A percentile compares a stretch with the other conserved stretches of the same genome.
phyloP scores from a whole-genome alignment of 2,329 filamentous ascomycete genomes.

The Pseudocercospora pini-densiflorae region DNA sequence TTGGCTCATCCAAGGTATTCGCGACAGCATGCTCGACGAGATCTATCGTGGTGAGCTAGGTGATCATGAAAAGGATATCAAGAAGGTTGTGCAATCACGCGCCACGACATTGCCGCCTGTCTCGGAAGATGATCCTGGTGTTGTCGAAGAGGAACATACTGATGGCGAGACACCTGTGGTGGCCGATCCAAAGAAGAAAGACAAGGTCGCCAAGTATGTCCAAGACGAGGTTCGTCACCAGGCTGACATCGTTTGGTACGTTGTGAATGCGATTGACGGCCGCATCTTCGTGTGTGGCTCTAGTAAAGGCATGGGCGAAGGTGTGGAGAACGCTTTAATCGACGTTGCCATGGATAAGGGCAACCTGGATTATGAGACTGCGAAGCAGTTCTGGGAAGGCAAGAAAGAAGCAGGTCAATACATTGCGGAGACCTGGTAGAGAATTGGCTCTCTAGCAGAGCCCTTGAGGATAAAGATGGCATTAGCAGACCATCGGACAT shows the following conservation, averaged over 20 bases:
- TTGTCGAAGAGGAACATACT: conserved; percentile 49
- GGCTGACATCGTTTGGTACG: conserved; percentile 97
- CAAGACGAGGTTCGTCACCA: conserved; percentile 93
- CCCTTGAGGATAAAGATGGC: not conserved
- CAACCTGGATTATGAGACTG: conserved; percentile 79
- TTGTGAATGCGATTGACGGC: conserved; percentile 94
- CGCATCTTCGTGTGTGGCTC: conserved; percentile 96
- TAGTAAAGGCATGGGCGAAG: conserved; percentile 96
- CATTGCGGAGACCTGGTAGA: conserved; percentile 69
- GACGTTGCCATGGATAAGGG: conserved; percentile 94
- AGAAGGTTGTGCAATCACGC: conserved; percentile 56
- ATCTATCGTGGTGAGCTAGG: conserved; percentile 97
- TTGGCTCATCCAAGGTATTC: conserved; percentile 91
- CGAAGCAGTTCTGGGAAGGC: conserved; percentile 82
- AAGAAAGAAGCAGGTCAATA: conserved; percentile 96
- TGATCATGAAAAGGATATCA: conserved; percentile 71
- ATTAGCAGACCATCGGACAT: not conserved
- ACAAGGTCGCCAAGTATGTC: conserved; percentile 81
- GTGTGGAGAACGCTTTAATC: conserved; percentile 83
- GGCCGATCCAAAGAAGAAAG: conserved; percentile 67
- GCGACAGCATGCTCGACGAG: conserved; percentile 94
- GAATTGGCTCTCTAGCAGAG: not conserved
- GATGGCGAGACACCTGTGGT: conserved; percentile 50
- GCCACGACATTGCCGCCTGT: conserved; percentile 35
- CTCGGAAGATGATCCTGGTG: conserved; percentile 34